A percentile compares a stretch with the other conserved stretches of the same genome.
Conservation (phyloP, 257 asterid species). For the Hygrophila difformis region DNA sequence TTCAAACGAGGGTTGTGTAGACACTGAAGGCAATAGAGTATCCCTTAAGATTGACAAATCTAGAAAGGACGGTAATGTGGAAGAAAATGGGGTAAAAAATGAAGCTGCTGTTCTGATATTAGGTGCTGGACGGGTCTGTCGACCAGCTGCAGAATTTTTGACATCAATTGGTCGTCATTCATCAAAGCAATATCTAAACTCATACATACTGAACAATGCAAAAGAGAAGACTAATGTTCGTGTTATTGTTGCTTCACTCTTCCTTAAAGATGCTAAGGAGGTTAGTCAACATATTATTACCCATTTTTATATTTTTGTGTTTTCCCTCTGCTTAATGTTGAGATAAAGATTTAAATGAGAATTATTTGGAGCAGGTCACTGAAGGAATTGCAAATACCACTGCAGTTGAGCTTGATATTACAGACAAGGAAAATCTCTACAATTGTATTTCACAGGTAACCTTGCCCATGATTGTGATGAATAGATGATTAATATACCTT, state of each 20-base stretch:
- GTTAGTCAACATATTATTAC: conserved; percentile 26
- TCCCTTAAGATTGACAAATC: conserved; percentile 56
- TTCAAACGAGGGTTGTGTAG: conserved; percentile 31
- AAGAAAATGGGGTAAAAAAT: conserved; percentile 29
- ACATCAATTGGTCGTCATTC: conserved; percentile 47
- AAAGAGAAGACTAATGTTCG: conserved; percentile 42
- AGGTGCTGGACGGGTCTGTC: conserved; percentile 98
- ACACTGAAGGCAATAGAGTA: conserved; percentile 26
- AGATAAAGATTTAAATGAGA: background rate
- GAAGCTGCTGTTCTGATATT: conserved; percentile 56
- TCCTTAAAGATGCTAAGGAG: conserved; percentile 91
- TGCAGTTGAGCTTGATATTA: conserved; percentile 73
- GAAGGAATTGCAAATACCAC: conserved; percentile 72
- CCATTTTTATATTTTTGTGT: background rate
- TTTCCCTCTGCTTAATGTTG: conserved; percentile 6
- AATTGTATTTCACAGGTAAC: conserved; percentile 51
- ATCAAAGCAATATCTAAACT: conserved; percentile 35
- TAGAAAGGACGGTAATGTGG: conserved; percentile 24
- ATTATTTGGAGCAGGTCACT: conserved; percentile 38
- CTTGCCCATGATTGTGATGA: background rate
- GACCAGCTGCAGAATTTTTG: conserved; percentile 87
- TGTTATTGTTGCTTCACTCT: conserved; percentile 81
- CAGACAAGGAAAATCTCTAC: conserved; percentile 40
- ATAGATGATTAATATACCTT: background rate
- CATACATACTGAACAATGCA: conserved; percentile 29